Evolutionary conservation across 2,329 filamentous ascomycete species (phyloP).

Genomic region (Arthroderma sp.): DNA sequence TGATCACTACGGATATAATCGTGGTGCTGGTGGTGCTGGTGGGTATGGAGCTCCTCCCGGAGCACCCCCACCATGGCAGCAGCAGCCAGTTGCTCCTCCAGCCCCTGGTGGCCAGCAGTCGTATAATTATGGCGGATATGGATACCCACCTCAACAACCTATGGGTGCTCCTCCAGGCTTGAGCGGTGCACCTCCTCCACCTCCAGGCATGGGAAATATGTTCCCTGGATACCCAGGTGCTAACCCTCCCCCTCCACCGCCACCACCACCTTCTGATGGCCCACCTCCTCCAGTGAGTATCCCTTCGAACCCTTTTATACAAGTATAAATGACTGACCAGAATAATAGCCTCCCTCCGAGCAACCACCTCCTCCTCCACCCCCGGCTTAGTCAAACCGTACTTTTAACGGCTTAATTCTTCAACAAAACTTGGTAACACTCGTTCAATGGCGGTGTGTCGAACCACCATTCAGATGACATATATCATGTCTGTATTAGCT

Average conservation of each 20-base stretch:
- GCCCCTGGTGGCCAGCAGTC: constrained; percentile 30
- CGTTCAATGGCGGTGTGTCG: too few species aligned
- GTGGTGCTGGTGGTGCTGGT: constrained; percentile 5
- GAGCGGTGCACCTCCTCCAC: constrained; percentile 46
- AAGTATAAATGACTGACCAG: constrained; percentile 11
- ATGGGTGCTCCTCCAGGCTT: constrained; percentile 45
- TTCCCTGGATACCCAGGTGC: constrained; percentile 23
- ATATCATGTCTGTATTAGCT: too few species aligned
- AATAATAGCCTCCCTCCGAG: constrained; percentile 37
- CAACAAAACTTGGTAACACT: too few species aligned
- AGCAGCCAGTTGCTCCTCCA: constrained; percentile 34
- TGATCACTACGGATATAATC: constrained; percentile 19
- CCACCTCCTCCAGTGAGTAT: constrained; percentile 29
- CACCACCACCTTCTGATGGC: constrained; percentile 30
- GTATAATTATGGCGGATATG: constrained; percentile 45
- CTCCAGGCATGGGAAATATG: constrained; percentile 30
- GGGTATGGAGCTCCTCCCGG: constrained; percentile 20
- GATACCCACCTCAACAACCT: constrained; percentile 32
- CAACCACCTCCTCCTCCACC: constrained; percentile 51
- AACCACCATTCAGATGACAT: too few species aligned
- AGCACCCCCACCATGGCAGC: constrained; percentile 49
- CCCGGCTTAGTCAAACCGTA: constrained; percentile 17
- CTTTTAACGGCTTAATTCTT: too few species aligned
- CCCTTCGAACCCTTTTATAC: background rate
- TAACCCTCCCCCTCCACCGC: constrained; percentile 27